These are phyloP conservation scores for Remersonia thermophila DNA, from an alignment of 2,329 filamentous ascomycete genomes.

Conservation along the genomic window DNA sequence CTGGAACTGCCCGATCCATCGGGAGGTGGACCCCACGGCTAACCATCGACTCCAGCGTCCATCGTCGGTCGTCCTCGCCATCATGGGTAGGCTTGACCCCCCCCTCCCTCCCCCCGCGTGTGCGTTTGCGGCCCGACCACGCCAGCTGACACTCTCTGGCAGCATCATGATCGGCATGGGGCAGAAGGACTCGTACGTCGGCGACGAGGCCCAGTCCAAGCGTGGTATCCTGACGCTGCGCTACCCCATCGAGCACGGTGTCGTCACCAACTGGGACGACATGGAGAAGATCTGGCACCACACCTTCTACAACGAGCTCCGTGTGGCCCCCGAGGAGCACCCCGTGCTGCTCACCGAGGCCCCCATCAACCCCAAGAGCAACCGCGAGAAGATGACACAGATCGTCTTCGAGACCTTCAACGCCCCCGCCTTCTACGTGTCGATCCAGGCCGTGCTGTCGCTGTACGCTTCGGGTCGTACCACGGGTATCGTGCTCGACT, in stretches of 20 bases:
- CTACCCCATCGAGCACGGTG: conserved; percentile 99
- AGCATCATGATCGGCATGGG: conserved; percentile 99
- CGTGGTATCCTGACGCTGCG: conserved; percentile 99
- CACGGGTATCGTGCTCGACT: conserved; percentile 99
- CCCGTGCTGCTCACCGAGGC: conserved; percentile 98
- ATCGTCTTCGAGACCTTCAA: conserved; percentile 99
- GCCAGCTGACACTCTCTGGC: conserved; percentile 20
- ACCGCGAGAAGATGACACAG: conserved; percentile 99
- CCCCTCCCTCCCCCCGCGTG: no score
- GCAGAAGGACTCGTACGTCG: conserved; percentile 99
- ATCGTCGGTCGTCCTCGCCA: conserved; percentile 99
- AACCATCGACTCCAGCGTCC: conserved; percentile 53
- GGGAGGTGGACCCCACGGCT: conserved; percentile 2
- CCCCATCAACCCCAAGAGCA: conserved; percentile 99
- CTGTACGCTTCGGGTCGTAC: conserved; percentile 99
- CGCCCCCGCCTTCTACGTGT: conserved; percentile 99
- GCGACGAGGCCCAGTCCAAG: conserved; percentile 99
- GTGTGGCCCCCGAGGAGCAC: conserved; percentile 99
- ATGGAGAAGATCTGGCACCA: conserved; percentile 99
- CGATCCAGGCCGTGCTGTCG: conserved; percentile 97
- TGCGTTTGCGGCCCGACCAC: conserved; percentile 1
- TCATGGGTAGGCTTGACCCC: conserved; percentile 70
- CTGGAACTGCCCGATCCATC: conserved; percentile 4
- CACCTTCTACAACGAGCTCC: conserved; percentile 99
- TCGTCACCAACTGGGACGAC: conserved; percentile 99